Evolutionary conservation across 768 basidiomycete genomes (phyloP).

Genomic region (Mrakia frigida): DNA sequence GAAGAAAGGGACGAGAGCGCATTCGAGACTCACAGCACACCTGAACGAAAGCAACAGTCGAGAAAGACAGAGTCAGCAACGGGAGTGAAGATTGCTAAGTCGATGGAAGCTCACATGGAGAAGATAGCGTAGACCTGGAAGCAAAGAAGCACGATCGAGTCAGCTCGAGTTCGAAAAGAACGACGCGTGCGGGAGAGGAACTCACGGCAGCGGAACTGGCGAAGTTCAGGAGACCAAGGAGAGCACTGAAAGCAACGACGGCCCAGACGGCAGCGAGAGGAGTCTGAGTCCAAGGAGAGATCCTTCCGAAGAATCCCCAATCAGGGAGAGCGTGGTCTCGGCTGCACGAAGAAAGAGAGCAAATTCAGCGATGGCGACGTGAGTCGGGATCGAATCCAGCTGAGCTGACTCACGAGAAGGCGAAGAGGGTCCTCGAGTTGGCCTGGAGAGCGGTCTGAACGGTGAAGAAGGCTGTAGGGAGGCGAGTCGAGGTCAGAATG

Average conservation of each 20-base stretch:
- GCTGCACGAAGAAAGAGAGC: conserved; percentile 10
- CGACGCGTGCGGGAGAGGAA: not conserved
- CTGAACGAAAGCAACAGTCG: not conserved
- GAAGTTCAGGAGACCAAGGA: conserved; percentile 60
- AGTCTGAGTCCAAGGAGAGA: conserved; percentile 60
- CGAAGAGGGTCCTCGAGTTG: conserved; percentile 72
- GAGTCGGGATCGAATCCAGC: not conserved
- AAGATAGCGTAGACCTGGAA: conserved; percentile 56
- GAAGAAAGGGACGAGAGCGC: not conserved
- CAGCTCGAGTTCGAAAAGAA: too few species aligned
- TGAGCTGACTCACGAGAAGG: conserved; percentile 64
- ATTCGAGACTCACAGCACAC: not conserved
- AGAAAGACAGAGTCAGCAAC: too few species aligned
- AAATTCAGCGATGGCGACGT: not conserved
- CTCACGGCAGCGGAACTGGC: conserved; percentile 67
- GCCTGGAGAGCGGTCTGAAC: conserved; percentile 72
- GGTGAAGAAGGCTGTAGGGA: conserved; percentile 65
- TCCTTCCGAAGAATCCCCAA: conserved; percentile 66
- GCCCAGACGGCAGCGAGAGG: conserved; percentile 74
- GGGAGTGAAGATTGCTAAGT: too few species aligned
- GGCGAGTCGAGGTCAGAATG: not conserved
- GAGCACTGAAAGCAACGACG: conserved; percentile 60
- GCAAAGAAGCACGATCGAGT: too few species aligned
- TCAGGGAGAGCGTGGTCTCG: conserved; percentile 62
- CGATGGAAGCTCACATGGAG: conserved; percentile 57